Conservation (phyloP, 2,329 filamentous ascomycete species). For the Scedosporium minutisporum region DNA sequence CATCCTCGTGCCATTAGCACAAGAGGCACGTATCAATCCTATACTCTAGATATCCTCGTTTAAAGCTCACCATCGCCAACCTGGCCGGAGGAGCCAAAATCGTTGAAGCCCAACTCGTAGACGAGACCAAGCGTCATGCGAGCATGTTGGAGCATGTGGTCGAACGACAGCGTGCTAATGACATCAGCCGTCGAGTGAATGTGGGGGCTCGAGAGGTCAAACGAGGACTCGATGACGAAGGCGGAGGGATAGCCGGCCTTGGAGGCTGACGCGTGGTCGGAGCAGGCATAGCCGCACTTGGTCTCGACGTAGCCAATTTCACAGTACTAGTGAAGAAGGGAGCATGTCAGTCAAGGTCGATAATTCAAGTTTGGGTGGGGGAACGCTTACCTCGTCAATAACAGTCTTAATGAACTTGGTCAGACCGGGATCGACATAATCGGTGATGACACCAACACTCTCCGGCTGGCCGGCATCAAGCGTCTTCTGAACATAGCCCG, state of each 20-base stretch:
- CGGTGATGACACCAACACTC: slow-evolving; percentile 84
- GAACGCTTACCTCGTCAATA: slow-evolving; percentile 50
- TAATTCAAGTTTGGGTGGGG: neutral
- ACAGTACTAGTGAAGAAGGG: slow-evolving; percentile 51
- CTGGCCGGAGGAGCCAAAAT: slow-evolving; percentile 37
- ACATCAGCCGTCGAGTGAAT: slow-evolving; percentile 67
- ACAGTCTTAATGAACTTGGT: slow-evolving; percentile 87
- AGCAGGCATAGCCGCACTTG: slow-evolving; percentile 80
- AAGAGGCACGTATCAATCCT: neutral
- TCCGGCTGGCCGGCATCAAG: slow-evolving; percentile 74
- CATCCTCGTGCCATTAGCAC: neutral
- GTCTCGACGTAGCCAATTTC: slow-evolving; percentile 79
- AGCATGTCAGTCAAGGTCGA: neutral
- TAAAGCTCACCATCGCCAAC: slow-evolving; percentile 21
- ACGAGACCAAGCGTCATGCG: slow-evolving; percentile 36
- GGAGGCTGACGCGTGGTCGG: slow-evolving; percentile 60
- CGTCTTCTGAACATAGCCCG: slow-evolving; percentile 75
- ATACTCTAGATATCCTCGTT: neutral
- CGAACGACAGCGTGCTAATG: slow-evolving; percentile 58
- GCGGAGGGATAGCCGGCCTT: slow-evolving; percentile 57
- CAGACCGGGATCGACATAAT: slow-evolving; percentile 74
- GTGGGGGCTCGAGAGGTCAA: slow-evolving; percentile 53
- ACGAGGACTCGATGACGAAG: slow-evolving; percentile 53
- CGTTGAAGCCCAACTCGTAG: slow-evolving; percentile 52
- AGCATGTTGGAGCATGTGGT: slow-evolving; percentile 57